Base-by-base conservation (phyloP, 1,139 yeast genomes). In the Martiniozyma asiatica region DNA sequence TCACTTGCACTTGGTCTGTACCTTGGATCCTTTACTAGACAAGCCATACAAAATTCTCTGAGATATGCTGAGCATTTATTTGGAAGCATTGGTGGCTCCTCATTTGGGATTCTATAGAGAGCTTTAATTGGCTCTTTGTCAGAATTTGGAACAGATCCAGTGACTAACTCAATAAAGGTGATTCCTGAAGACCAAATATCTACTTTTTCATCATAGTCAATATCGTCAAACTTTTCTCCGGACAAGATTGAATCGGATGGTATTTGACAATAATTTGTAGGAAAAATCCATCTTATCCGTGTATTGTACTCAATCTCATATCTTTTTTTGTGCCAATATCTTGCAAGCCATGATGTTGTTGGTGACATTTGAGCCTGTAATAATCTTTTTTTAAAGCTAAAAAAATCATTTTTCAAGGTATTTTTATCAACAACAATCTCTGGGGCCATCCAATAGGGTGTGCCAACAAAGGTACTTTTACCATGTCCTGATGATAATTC, bases 371-470 rank as follows among this genome's bases (percentile, higher is more conserved):
- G 37, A 20, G 22, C 25, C 12, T 32, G 34, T 6, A 14, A 26
- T 9, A 37, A 27, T 19, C 40, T 31, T 16, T 11, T 24, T 8
- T 37, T 37, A 4, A 36, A 23, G 6, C 30, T 28, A 11, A 18
- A 22, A 10, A 32, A 12, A 26, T 36, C 35, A 8, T 31, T 25
- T 9, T 22, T 34, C 14, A 39, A 33, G 4, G 20, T 13, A 8
- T 16, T 19, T 8, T 19, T 18, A 11, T 48, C 44, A 7, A 36
- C 48, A 16, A 82, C 76, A 19, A 81, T 78, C 47, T 82, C 94
- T 0, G 94, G 94, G 0, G 94, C 94, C 94, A 82, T 82, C 94
- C 94, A 82, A 51, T 72, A 80, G 13, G 94, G 94, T 0, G 94
- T 81, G 0, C 94, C 94, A 21, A 81, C 94, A 60, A 81, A 76